phyloP scores from a whole-genome alignment of 306 rosid genomes.

The Arachis hypogaea region DNA sequence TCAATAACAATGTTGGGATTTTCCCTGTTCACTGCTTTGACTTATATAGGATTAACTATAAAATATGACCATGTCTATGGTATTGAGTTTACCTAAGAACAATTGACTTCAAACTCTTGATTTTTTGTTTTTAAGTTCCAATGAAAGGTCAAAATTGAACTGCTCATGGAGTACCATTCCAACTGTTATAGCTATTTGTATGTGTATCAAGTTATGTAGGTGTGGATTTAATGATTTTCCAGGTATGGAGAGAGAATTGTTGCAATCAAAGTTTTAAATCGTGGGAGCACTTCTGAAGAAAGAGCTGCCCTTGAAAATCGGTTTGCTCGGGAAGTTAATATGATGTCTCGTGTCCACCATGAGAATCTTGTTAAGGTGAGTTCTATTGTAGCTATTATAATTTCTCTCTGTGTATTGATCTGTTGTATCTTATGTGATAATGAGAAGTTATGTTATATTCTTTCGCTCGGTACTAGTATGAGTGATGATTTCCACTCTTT shows the following conservation, averaged over 20 bases:
- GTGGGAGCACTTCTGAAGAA: constrained; percentile 84
- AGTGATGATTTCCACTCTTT: constrained; percentile 30
- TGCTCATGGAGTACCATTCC: not conserved
- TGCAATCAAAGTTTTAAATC: constrained; percentile 86
- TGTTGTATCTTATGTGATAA: not conserved
- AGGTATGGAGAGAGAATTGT: constrained; percentile 84
- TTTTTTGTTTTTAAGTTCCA: constrained; percentile 2
- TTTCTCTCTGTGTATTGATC: not conserved
- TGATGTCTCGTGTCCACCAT: constrained; percentile 97
- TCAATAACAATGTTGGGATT: constrained; percentile 12
- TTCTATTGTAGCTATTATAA: constrained; percentile 23
- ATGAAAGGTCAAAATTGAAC: not conserved
- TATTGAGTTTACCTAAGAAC: constrained; percentile 22
- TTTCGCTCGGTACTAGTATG: not conserved
- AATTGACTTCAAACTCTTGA: constrained; percentile 1
- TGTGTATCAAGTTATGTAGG: constrained; percentile 36
- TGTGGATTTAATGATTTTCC: constrained; percentile 48
- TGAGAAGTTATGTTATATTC: not conserved
- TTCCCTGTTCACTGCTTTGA: constrained; percentile 21
- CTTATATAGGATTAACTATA: not conserved
- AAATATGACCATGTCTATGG: not conserved
- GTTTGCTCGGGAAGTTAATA: constrained; percentile 87
- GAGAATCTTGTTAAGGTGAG: constrained; percentile 90
- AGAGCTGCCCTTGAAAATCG: constrained; percentile 83
- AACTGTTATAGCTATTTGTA: constrained; percentile 20